Evolutionary conservation across 2,329 filamentous ascomycete species (phyloP).

Genomic region (Botryotinia globosa): DNA sequence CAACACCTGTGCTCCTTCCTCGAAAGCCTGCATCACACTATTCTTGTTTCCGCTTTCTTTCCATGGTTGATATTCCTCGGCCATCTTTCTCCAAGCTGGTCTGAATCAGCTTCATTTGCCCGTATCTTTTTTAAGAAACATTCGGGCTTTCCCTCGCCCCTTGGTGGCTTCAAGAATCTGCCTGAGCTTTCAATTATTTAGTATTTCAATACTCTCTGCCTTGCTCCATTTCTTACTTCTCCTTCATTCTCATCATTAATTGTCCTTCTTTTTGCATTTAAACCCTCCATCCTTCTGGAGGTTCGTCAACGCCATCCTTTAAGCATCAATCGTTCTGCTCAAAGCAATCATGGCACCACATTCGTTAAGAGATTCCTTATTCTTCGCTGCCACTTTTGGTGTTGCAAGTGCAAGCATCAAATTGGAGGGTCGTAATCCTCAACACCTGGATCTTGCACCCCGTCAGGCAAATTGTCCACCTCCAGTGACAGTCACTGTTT

Average conservation of each 20-base stretch:
- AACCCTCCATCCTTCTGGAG: constrained; percentile 6
- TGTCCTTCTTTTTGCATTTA: constrained; percentile 11
- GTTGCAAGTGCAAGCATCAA: constrained; percentile 20
- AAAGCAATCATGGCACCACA: constrained; percentile 19
- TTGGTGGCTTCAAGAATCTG: constrained; percentile 3
- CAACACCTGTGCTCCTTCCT: neutral
- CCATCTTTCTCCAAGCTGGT: neutral
- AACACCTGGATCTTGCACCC: neutral
- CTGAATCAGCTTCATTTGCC: neutral
- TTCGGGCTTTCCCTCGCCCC: neutral
- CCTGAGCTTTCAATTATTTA: constrained; percentile 3
- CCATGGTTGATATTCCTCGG: neutral
- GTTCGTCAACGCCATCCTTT: constrained; percentile 5
- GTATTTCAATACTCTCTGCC: constrained; percentile 17
- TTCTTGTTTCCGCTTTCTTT: neutral
- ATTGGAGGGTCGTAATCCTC: constrained; percentile 7
- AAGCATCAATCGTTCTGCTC: constrained; percentile 19
- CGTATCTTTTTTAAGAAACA: neutral
- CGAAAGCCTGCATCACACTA: neutral
- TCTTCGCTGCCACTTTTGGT: constrained; percentile 16
- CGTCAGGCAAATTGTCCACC: neutral
- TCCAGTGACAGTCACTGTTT: constrained; percentile 11
- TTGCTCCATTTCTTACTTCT: neutral
- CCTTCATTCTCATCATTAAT: constrained; percentile 11
- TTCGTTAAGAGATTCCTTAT: constrained; percentile 16